Base-by-base conservation (phyloP, 2,329 filamentous ascomycete genomes). In the Raffaelea albimanens region DNA sequence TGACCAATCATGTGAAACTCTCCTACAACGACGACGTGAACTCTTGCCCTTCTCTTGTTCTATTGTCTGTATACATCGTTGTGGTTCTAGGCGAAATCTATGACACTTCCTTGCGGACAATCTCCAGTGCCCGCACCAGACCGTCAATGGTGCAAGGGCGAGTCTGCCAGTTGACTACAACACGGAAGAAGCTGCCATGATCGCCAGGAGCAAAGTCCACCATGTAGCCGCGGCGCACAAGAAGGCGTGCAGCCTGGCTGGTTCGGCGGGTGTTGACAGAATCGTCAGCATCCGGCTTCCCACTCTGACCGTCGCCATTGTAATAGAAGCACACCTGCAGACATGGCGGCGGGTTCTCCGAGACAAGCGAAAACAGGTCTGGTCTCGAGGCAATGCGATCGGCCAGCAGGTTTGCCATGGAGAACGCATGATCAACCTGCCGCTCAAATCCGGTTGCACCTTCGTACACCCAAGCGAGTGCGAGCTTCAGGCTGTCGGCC, bases 271-370 rank as follows among this genome's bases (percentile, higher is more conserved):
- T 76, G 57, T 79, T 80, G 45, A 61, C 64, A 34, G 63, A 63
- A 5, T 60, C 54, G 16, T 69, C 63, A 0, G 62, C 62, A 0
- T 63, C 56, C 40, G 85, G 53, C 49, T 63, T 57, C 2, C 81
- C 78, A 1, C 69, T 69, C 0, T 78, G 78, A 5, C 20, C 43
- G 21, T 47, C 44, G 2, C 20, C 10, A 0, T 83, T 80, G 58
- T 86, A 89, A 63, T 95, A 95, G 64, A 97, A 97, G 70, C 91
- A 96, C 20, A 97, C 85, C 67, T 97, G 93, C 61, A 95, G 69
- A 66, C 91, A 97, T 1, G 87, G 87, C 42, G 90, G 83, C 22
- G 88, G 86, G 57, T 85, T 83, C 48, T 78, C 73, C 11, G 81
- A 86, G 3, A 95, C 78, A 16, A 95, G 71, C 18, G 77, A 67